Base-by-base conservation (phyloP, 768 basidiomycete genomes). In the Naganishia randhawae region DNA sequence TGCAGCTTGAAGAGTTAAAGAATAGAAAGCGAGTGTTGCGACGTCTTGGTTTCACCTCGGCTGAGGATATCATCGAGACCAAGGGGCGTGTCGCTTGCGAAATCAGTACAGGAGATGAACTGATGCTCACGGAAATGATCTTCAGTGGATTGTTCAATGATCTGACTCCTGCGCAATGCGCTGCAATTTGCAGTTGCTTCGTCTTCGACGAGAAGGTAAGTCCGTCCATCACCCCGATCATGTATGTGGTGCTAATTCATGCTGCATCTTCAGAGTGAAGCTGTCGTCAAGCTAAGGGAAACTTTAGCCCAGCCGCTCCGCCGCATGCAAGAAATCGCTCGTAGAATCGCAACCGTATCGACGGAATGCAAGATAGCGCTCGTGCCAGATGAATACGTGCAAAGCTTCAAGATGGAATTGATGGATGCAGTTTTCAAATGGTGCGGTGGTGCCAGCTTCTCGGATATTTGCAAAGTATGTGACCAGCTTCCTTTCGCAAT, bases 21-120 rank as follows among this genome's bases (percentile, higher is more conserved):
- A 88, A 87, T 73, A 85, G 96, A 67, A 98, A 98, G 80, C 90
- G 95, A 27, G 94, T 96, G 0, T 84, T 98, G 31, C 86, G 96
- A 39, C 85, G 96, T 37, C 82, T 99, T 7, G 94, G 89, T 0
- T 98, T 98, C 83, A 94, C 92, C 2, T 88, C 85, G 16, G 78
- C 87, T 11, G 85, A 88, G 0, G 95, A 98, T 79, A 96, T 98
- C 67, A 92, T 98, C 25, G 96, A 98, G 77, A 87, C 93, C 85
- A 99, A 99, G 82, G 96, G 96, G 0, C 85, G 96, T 42, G 95
- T 99, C 0, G 96, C 96, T 19, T 99, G 96, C 78, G 96, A 99
- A 81, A 98, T 99, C 80, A 92, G 90, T 77, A 88, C 93, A 1
- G 96, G 96, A 8, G 96, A 99, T 75, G 96, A 99, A 81, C 82